A percentile compares a stretch with the other conserved stretches of the same genome.
Evolutionary conservation across 2,329 filamentous ascomycete species (phyloP).

Genomic region (Fusarium pseudograminearum): DNA sequence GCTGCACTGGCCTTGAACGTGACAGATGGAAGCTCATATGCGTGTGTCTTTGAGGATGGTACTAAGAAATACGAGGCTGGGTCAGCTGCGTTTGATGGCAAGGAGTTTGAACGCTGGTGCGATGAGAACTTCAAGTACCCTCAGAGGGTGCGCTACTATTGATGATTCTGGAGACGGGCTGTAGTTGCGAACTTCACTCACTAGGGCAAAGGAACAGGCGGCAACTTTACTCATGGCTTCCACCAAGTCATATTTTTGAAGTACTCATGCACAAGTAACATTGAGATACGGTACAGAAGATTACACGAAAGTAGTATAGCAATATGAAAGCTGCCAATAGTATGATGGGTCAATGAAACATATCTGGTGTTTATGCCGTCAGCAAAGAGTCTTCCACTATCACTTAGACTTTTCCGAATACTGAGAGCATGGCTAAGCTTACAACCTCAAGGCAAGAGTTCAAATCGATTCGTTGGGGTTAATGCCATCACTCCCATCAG

Average conservation of each 20-base stretch:
- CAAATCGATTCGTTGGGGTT: background rate
- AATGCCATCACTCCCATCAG: background rate
- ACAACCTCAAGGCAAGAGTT: background rate
- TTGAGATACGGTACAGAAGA: background rate
- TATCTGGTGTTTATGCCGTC: background rate
- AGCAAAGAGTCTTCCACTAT: background rate
- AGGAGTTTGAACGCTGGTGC: conserved; percentile 38
- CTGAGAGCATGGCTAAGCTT: background rate
- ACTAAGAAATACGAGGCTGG: conserved; percentile 14
- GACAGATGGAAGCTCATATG: conserved; percentile 23
- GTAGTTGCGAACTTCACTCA: background rate
- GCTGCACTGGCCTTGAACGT: conserved; percentile 37
- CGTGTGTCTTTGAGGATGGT: conserved; percentile 34
- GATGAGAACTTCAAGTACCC: conserved; percentile 24
- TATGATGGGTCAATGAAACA: background rate
- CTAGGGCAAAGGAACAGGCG: too few species aligned
- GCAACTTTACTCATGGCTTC: conserved; percentile 12
- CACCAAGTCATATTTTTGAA: background rate
- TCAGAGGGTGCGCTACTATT: background rate
- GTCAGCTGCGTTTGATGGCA: conserved; percentile 14
- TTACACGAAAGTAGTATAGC: background rate
- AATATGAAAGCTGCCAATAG: background rate
- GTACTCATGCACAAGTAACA: background rate
- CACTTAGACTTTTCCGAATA: background rate
- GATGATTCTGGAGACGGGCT: background rate